Base-by-base conservation (phyloP, 495 filamentous ascomycete species). In the Glarea lozoyensis region DNA sequence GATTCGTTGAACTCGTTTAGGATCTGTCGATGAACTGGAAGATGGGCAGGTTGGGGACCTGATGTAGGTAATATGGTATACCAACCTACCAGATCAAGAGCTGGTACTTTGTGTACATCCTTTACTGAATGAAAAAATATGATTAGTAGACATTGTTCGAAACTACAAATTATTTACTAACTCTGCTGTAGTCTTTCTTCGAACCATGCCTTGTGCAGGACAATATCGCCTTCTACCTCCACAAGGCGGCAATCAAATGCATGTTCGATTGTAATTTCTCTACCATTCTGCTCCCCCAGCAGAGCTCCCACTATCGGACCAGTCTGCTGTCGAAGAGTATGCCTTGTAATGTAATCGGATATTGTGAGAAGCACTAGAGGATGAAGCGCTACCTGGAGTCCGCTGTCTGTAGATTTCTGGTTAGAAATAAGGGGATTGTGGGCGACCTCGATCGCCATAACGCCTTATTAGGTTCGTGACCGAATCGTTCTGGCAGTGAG, bases 351-450 rank as follows among this genome's bases (percentile, higher is more conserved):
- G 61, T 88, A 90, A 66, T 99, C 92, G 39, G 89, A 95, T 47
- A 99, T 89, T 15, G 85, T 94, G 63, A 99, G 86, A 39, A 97
- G 79, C 22, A 93, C 86, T 9, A 99, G 80, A 31, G 92, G 92
- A 57, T 99, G 92, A 3, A 99, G 79, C 52, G 87, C 82, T 21
- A 89, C 79, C 50, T 84, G 77, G 13, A 93, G 77, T 17, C 83
- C 80, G 11, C 85, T 86, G 43, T 88, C 85, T 9, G 84, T 76
- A 54, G 81, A 61, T 49, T 68, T 66, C 45, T 72, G 68, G 9
- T 61, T 60, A 7, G 72, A 76, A 16, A 75, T 24, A 22, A 70
- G 55, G n/a, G 65, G 58, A 48, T 66, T 56, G 12, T 11, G 16
- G 18, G 30, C 9, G 0, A 22, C 13, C 10, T 49, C 46, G 21